phyloP scores from a whole-genome alignment of 2,329 filamentous ascomycete genomes.

The Xylaria sp. region DNA sequence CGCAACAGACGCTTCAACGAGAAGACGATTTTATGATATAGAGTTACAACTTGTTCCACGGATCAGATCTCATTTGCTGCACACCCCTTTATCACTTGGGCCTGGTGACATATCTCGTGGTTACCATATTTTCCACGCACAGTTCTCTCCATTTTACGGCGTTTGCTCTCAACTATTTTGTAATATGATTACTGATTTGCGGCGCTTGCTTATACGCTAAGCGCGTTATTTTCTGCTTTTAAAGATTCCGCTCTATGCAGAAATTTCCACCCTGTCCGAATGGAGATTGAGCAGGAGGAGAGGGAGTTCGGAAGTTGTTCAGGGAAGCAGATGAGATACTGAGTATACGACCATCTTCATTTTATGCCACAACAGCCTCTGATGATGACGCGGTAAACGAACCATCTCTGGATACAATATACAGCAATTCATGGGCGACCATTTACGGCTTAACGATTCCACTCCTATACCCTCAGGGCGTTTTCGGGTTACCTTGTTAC shows the following conservation, averaged over 20 bases:
- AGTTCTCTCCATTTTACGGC: slow-evolving; percentile 34
- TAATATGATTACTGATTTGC: slow-evolving; percentile 48
- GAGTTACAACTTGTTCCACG: slow-evolving; percentile 43
- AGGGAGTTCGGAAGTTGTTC: slow-evolving; percentile 16
- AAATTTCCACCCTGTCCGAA: slow-evolving; percentile 15
- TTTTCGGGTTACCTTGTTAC: slow-evolving; percentile 40
- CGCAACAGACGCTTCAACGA: slow-evolving; percentile 45
- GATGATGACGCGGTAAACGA: slow-evolving; percentile 48
- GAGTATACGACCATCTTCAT: slow-evolving; percentile 40
- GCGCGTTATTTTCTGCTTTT: slow-evolving; percentile 32
- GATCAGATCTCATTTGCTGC: slow-evolving; percentile 29
- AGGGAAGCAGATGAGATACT: slow-evolving; percentile 33
- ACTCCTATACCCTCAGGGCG: slow-evolving; percentile 50
- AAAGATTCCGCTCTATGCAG: slow-evolving; percentile 11
- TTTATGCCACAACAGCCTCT: slow-evolving; percentile 47
- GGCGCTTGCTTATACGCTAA: slow-evolving; percentile 39
- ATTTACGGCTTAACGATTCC: slow-evolving; percentile 52
- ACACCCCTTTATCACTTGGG: slow-evolving; percentile 14
- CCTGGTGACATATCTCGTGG: slow-evolving; percentile 25
- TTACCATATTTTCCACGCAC: slow-evolving; percentile 27
- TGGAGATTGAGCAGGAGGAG: slow-evolving; percentile 21
- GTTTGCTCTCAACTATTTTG: slow-evolving; percentile 46
- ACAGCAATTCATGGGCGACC: slow-evolving; percentile 52
- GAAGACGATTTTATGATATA: slow-evolving; percentile 53
- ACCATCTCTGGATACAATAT: slow-evolving; percentile 51